Percentiles rank a stretch among this genome's conserved stretches.
Conservation (phyloP, 1,284 basidiomycete species). For the Chalciporus sp. region DNA sequence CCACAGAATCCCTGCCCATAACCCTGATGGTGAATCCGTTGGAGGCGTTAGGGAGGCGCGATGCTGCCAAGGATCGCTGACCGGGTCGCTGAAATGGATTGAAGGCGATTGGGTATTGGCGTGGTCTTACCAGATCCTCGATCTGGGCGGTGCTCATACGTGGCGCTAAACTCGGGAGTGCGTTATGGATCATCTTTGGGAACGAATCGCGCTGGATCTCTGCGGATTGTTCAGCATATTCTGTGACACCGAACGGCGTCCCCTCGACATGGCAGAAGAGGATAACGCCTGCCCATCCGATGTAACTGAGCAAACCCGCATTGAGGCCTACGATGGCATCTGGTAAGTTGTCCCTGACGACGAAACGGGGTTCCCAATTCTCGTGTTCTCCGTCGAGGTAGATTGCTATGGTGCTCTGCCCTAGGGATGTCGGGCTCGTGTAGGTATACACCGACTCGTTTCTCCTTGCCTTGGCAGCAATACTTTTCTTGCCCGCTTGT, state of each 20-base stretch:
- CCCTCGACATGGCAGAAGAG: constrained; percentile 29
- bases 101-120: constrained; percentile 36
- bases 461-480: constrained; percentile 29
- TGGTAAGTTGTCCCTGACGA: constrained; percentile 23
- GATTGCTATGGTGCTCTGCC: constrained; percentile 35
- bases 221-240: constrained; percentile 43
- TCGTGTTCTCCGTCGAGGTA: constrained; percentile 34
- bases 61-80: constrained; percentile 34
- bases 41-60: constrained; percentile 37
- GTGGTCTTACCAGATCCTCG: constrained; percentile 26
- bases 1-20: constrained; percentile 26
- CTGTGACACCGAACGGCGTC: constrained; percentile 43
- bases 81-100: constrained; percentile 44
- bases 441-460: constrained; percentile 39
- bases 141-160: constrained; percentile 27
- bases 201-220: constrained; percentile 36
- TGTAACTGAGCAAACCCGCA: constrained; percentile 42
- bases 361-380: constrained; percentile 35
- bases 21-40: constrained; percentile 42
- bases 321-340: constrained; percentile 42
- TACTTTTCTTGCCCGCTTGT: constrained; percentile 28
- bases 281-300: constrained; percentile 38
- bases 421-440: constrained; percentile 37
- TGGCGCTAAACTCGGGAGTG: constrained; percentile 24
- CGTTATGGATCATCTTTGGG: constrained; percentile 29